Evolutionary conservation across 2,329 filamentous ascomycete species (phyloP).

Genomic region (Hypoxylon sp.): DNA sequence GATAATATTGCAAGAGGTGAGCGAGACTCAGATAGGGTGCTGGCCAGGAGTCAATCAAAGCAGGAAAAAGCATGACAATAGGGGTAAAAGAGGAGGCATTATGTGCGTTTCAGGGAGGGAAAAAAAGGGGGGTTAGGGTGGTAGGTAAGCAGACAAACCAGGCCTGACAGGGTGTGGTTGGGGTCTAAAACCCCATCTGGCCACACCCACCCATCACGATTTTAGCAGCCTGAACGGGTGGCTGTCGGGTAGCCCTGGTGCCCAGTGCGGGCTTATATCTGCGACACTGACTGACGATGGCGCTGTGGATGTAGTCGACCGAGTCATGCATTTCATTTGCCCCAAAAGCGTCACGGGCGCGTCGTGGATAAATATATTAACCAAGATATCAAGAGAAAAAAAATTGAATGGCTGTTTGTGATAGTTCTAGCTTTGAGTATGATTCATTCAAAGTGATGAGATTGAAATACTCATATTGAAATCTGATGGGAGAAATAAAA

Average conservation of each 20-base stretch:
- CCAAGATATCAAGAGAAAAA: not conserved
- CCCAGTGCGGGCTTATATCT: conserved; percentile 47
- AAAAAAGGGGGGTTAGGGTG: conserved; percentile 46
- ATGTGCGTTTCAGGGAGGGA: conserved; percentile 53
- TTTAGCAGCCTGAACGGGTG: conserved; percentile 34
- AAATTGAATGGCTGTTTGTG: not conserved
- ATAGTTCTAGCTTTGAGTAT: not conserved
- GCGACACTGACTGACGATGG: conserved; percentile 43
- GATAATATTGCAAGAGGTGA: conserved; percentile 16
- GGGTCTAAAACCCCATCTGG: conserved; percentile 50
- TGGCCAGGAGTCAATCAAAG: conserved; percentile 39
- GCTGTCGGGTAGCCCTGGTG: conserved; percentile 37
- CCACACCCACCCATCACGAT: conserved; percentile 47
- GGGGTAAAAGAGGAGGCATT: conserved; percentile 46
- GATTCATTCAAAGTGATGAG: not conserved
- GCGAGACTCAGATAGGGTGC: conserved; percentile 26
- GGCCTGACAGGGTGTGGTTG: conserved; percentile 45
- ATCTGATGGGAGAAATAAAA: conserved; percentile 9
- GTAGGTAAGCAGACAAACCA: conserved; percentile 45
- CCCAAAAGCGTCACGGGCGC: conserved; percentile 14
- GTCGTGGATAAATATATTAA: not conserved
- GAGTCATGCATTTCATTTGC: conserved; percentile 50
- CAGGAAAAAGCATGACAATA: conserved; percentile 44
- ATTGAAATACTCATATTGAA: not conserved
- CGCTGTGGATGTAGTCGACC: conserved; percentile 46